Base-by-base conservation (phyloP, 2,329 filamentous ascomycete species). In the Amesomyces nigricolor region DNA sequence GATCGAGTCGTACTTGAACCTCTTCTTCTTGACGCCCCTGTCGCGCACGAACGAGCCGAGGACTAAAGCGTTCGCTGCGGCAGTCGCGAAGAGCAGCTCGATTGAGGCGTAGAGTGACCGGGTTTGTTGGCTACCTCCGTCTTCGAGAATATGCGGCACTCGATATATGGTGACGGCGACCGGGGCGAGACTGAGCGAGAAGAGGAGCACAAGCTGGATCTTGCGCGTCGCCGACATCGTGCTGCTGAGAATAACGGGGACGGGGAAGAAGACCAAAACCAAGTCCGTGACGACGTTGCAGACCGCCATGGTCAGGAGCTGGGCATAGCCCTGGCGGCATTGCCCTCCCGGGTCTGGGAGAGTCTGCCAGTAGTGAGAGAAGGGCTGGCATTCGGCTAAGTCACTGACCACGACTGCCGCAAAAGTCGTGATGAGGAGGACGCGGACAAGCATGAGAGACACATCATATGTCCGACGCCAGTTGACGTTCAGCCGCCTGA, bases 31-130 rank as follows among this genome's bases (percentile, higher is more conserved):
- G 40, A 91, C 75, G 26, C 94, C 94, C 51, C 89, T 82, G 68
- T 97, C 92, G 13, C 92, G 83, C 29, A 97, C 84, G 66, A 97
- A 97, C 0, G 91, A 95, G 11, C 92, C 92, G 2, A 99, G 81
- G 1, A 96, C 88, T 17, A 99, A 78, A 3, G 87, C 86, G 68
- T 97, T 99, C 11, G 92, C 89, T 0, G 95, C 87, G 0, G 85
- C 83, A 0, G 91, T 89, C 5, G 94, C 91, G 49, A 92, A 91
- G 1, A 97, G 78, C 7, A 97, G 87, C 67, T 99, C 94, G 16
- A 95, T 78, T 0, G 91, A 96, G 4, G 94, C 94, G 61, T 95
- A 78, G 1, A 97, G 81, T 0, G 92, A 95, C 44, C 94, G 88
- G 63, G 88, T 90, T 66, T 94, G 90, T 69, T 97, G 94, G 29